phyloP scores from a whole-genome alignment of 1,284 basidiomycete genomes.

The Thelephora terrestris region DNA sequence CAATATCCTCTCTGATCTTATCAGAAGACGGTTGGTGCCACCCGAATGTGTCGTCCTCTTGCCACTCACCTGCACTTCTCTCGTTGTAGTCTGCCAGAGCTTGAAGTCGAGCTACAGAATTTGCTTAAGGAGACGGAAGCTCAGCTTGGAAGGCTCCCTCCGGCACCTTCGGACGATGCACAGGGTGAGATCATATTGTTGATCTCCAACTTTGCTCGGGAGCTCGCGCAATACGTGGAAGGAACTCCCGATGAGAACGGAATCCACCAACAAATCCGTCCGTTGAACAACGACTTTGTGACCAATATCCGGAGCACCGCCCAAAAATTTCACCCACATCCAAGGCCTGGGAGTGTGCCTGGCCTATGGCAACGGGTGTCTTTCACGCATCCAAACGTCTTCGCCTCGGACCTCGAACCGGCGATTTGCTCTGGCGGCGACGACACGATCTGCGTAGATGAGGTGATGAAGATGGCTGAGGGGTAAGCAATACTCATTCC shows the following conservation, averaged over 20 bases:
- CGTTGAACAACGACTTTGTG: conserved; percentile 37
- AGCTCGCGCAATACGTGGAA: conserved; percentile 35
- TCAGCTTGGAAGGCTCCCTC: conserved; percentile 33
- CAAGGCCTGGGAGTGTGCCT: too few relatives aligned
- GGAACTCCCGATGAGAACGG: conserved; percentile 41
- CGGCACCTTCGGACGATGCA: conserved; percentile 42
- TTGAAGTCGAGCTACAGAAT: conserved; percentile 39
- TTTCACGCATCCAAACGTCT: conserved; percentile 24
- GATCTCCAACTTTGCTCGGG: conserved; percentile 34
- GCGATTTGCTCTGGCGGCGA: conserved; percentile 6
- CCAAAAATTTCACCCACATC: conserved; percentile 35
- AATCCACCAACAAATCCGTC: conserved; percentile 43
- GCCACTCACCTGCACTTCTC: not conserved
- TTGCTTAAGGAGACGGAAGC: conserved; percentile 31
- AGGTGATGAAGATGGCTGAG: conserved; percentile 39
- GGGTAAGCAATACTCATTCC: conserved; percentile 28
- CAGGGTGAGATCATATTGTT: conserved; percentile 41
- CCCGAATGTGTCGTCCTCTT: not conserved
- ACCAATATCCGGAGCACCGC: conserved; percentile 38
- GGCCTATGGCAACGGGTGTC: not conserved
- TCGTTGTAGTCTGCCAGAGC: conserved; percentile 46
- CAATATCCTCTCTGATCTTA: conserved; percentile 43
- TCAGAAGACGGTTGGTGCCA: conserved; percentile 38
- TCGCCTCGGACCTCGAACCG: conserved; percentile 27
- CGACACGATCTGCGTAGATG: conserved; percentile 39